These are phyloP conservation scores for Cucurbitaria berberidis DNA, from an alignment of 2,329 filamentous ascomycete genomes.

Conservation along the genomic window DNA sequence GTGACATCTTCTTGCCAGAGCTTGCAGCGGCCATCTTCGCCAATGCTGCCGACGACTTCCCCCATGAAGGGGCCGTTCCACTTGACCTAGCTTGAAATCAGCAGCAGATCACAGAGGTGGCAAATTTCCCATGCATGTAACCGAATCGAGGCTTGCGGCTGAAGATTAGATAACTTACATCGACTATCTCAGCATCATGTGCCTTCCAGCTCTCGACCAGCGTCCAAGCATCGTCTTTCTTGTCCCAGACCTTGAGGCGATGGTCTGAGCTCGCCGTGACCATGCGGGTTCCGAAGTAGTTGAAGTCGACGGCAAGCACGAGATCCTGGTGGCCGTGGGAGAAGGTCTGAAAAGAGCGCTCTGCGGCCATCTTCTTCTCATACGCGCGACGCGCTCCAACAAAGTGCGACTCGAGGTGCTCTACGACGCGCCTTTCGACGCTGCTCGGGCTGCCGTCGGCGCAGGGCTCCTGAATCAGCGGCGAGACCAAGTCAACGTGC, in stretches of 20 bases:
- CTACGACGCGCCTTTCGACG: constrained; percentile 33
- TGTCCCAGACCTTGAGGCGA: constrained; percentile 89
- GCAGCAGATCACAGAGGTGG: constrained; percentile 20
- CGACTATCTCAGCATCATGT: constrained; percentile 87
- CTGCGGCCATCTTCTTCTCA: constrained; percentile 45
- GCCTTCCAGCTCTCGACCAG: constrained; percentile 87
- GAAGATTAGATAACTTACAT: constrained; percentile 62
- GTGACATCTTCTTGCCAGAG: constrained; percentile 92
- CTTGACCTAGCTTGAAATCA: constrained; percentile 68
- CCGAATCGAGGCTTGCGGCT: constrained; percentile 22
- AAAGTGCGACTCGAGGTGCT: constrained; percentile 38
- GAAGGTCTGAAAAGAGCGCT: constrained; percentile 61
- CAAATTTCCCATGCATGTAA: constrained; percentile 26
- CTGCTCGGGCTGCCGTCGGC: constrained; percentile 35
- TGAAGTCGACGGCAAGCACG: constrained; percentile 85
- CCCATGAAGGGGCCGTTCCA: constrained; percentile 93
- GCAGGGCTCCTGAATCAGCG: constrained; percentile 44
- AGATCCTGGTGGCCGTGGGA: constrained; percentile 79
- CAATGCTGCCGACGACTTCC: constrained; percentile 85
- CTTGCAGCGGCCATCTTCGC: constrained; percentile 87
- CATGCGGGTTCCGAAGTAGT: constrained; percentile 89
- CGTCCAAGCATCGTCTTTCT: constrained; percentile 77
- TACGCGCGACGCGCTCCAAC: constrained; percentile 38
- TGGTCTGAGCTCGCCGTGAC: constrained; percentile 92
- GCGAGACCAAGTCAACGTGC: constrained; percentile 39